Percentiles rank a stretch among this genome's conserved stretches.
Conservation (phyloP, 306 rosid genomes). For the Coriaria nepalensis region DNA sequence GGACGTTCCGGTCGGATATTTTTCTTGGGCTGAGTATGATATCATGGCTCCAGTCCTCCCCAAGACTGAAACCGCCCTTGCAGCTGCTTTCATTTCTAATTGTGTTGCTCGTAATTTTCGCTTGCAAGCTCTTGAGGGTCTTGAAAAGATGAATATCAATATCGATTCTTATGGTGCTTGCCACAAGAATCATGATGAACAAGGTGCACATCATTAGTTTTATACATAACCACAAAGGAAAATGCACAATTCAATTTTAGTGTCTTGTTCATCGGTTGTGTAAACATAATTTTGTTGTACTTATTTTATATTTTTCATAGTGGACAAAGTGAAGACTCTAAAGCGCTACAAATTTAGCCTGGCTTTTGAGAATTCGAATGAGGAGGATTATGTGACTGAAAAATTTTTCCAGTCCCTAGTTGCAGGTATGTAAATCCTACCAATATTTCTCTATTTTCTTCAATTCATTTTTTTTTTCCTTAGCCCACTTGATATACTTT, state of each 20-base stretch:
- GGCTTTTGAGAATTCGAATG: constrained; percentile 95
- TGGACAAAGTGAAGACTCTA: constrained; percentile 72
- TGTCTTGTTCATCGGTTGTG: background rate
- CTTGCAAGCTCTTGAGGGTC: constrained; percentile 86
- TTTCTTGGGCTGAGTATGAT: constrained; percentile 98
- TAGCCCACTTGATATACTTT: constrained; percentile 1
- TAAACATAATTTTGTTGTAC: no score
- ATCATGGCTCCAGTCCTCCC: constrained; percentile 79
- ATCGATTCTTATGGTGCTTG: constrained; percentile 93
- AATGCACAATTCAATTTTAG: no score
- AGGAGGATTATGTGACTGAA: constrained; percentile 99
- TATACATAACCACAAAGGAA: no score
- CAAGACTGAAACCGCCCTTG: constrained; percentile 77
- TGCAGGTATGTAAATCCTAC: constrained; percentile 51
- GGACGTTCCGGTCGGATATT: constrained; percentile 97
- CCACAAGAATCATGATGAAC: constrained; percentile 75
- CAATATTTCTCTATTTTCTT: background rate
- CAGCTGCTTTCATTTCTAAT: constrained; percentile 96
- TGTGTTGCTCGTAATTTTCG: constrained; percentile 95
- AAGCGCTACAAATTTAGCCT: constrained; percentile 85
- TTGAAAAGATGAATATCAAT: constrained; percentile 42
- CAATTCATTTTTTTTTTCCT: background rate
- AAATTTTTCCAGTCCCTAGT: constrained; percentile 95
- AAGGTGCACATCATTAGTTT: constrained; percentile 23
- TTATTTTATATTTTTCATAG: constrained; percentile 27